These are phyloP conservation scores for Trametes meyenii DNA, from an alignment of 768 basidiomycete species.

Conservation along the genomic window DNA sequence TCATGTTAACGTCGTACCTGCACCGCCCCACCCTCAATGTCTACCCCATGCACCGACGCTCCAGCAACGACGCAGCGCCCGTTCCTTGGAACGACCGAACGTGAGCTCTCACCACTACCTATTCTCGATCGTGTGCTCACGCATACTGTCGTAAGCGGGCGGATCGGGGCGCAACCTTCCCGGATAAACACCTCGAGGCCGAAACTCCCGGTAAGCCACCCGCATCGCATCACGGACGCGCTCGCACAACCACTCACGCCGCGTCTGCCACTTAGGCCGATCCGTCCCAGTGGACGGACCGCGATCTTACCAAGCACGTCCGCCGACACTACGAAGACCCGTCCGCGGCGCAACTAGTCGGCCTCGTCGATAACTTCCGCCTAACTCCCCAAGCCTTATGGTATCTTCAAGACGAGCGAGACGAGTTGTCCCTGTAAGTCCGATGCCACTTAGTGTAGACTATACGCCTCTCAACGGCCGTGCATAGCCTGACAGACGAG, in stretches of 20 bases:
- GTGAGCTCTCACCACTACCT: not conserved
- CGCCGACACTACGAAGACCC: not conserved
- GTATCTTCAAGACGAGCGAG: conserved; percentile 10
- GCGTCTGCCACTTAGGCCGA: not conserved
- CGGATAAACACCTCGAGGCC: conserved; percentile 2
- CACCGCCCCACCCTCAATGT: not conserved
- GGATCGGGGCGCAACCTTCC: not conserved
- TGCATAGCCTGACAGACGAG: conserved; percentile 5
- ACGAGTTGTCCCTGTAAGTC: conserved; percentile 3
- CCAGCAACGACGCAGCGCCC: conserved; percentile 1
- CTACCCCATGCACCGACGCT: not conserved
- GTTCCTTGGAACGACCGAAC: not conserved
- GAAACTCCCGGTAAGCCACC: not conserved
- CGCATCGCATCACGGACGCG: not conserved
- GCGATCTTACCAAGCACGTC: conserved; percentile 7
- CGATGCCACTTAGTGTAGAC: too few relatives aligned
- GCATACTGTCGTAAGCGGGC: not conserved
- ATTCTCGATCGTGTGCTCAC: not conserved
- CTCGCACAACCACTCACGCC: not conserved
- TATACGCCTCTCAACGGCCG: not conserved
- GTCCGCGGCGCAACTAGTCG: not conserved
- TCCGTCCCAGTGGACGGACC: conserved; percentile 9
- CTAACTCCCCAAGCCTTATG: conserved; percentile 11
- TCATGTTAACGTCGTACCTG: not conserved
- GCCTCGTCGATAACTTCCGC: conserved; percentile 2